phyloP scores from a whole-genome alignment of 352 stramenopile genomes.

The Elongisporangium anandrum region DNA sequence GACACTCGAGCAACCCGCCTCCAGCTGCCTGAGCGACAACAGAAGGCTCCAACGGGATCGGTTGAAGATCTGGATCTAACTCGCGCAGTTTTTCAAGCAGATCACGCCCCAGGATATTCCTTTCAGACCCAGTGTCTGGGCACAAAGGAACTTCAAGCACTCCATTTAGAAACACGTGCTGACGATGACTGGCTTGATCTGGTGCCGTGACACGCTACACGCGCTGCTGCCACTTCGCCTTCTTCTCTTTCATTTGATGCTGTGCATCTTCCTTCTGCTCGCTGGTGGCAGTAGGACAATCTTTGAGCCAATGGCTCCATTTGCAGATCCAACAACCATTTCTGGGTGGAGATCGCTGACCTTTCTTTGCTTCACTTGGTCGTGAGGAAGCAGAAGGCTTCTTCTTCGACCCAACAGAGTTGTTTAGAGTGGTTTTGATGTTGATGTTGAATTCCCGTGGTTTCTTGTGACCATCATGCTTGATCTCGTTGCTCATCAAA shows the following conservation, averaged over 20 bases:
- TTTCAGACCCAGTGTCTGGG: background rate
- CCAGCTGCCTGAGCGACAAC: background rate
- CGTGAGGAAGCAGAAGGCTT: background rate
- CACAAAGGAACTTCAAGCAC: background rate
- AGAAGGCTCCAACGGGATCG: background rate
- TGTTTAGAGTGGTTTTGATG: background rate
- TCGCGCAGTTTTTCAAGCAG: background rate
- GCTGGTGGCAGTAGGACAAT: background rate
- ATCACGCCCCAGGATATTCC: background rate
- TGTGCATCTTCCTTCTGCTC: background rate
- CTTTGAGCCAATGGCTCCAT: background rate
- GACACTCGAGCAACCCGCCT: background rate
- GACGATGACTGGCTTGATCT: background rate
- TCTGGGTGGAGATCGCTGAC: background rate
- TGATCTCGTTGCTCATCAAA: slow-evolving; percentile 7
- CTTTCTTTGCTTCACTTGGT: background rate
- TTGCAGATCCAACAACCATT: background rate
- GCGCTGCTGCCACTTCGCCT: background rate
- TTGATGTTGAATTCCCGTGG: no score
- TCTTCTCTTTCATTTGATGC: background rate
- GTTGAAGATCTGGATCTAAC: background rate
- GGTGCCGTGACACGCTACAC: background rate
- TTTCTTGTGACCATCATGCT: background rate
- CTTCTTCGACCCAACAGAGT: background rate
- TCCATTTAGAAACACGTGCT: background rate